A percentile compares a stretch with the other conserved stretches of the same genome.
These are phyloP conservation scores for Hortaea werneckii DNA, from an alignment of 2,329 filamentous ascomycete species.

Conservation along the genomic window DNA sequence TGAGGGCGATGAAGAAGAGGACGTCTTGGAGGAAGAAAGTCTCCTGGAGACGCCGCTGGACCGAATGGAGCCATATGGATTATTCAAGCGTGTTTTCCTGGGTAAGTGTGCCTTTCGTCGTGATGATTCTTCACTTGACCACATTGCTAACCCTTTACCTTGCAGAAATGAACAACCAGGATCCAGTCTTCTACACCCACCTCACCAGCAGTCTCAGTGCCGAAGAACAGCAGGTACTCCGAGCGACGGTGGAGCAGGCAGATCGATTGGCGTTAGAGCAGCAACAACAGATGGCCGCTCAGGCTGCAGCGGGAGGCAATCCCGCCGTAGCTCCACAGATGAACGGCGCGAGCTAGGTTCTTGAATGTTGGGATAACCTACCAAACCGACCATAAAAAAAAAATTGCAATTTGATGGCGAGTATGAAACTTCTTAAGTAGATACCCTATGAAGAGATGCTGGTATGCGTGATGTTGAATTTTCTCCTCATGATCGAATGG, in stretches of 20 bases:
- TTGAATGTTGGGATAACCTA: too few relatives aligned
- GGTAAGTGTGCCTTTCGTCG: slow-evolving; percentile 50
- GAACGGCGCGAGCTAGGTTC: background rate
- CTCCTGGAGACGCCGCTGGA: slow-evolving; percentile 89
- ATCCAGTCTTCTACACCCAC: slow-evolving; percentile 76
- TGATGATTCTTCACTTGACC: slow-evolving; percentile 1
- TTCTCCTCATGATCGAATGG: too few relatives aligned
- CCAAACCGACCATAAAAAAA: too few relatives aligned
- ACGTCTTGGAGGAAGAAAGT: slow-evolving; percentile 84
- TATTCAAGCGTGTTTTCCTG: slow-evolving; percentile 74
- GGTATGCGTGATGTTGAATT: too few relatives aligned
- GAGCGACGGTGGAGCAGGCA: slow-evolving; percentile 66
- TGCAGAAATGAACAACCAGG: slow-evolving; percentile 65
- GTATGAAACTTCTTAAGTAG: too few relatives aligned
- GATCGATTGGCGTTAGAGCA: slow-evolving; percentile 37
- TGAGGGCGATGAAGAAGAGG: slow-evolving; percentile 59
- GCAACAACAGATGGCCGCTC: slow-evolving; percentile 4
- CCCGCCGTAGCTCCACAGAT: background rate
- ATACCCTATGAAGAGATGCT: too few relatives aligned
- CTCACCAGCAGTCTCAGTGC: slow-evolving; percentile 68
- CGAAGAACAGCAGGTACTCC: slow-evolving; percentile 73
- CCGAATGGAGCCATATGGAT: slow-evolving; percentile 84
- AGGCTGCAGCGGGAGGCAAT: background rate
- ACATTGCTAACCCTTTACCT: background rate
- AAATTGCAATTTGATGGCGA: too few relatives aligned